Evolutionary conservation across 208 protist genomes (phyloP), one percentile per base, ranked within the genome.

Genomic region (Wallacemonas collosoma): DNA sequence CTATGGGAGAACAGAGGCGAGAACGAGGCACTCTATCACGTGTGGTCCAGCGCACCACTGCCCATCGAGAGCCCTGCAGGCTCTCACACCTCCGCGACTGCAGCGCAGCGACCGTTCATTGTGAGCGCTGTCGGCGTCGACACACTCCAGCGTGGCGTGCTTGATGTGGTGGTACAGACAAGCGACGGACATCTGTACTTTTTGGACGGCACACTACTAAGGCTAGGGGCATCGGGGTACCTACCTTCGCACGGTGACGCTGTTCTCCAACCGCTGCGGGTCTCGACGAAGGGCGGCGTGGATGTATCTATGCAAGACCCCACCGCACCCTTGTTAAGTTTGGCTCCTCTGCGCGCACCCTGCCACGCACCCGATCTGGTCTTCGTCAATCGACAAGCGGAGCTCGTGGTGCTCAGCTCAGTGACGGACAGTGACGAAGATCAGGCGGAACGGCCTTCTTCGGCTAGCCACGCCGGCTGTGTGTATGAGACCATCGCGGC

Each of bases 71-170:
- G 41, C 26, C 38, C 55, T 26, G 26, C 26, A 26, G 26, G 26
- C 26, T 26, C 26, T 26, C 26, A 26, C 39, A 40, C 26, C 36
- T 51, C n/a, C 12, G 36, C 68, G 4, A n/a, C 48, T 5, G 17
- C 45, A 8, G 51, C 15, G 47, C 5, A 38, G 6, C 6, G 11
- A 7, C 63, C 63, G 39, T 68, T 38, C 41, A 79, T 93, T 68
- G 82, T 93, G 11, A 86, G 87, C 51, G 81, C 82, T 3, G 43
- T 85, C 17, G 72, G 71, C 48, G 87, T 72, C 5, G 87, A 93
- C 61, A 41, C 86, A 26, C 62, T 82, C 0, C 68, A 73, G 3
- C 58, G 67, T 41, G 87, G 87, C 3, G 63, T 69, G 41, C 53
- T 87, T 0, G 85, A 88, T 55, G 50, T 89, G 39, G 11, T 89